A percentile compares a stretch with the other conserved stretches of the same genome.
phyloP scores from a whole-genome alignment of 2,329 filamentous ascomycete genomes.

The Xylaria multiplex region DNA sequence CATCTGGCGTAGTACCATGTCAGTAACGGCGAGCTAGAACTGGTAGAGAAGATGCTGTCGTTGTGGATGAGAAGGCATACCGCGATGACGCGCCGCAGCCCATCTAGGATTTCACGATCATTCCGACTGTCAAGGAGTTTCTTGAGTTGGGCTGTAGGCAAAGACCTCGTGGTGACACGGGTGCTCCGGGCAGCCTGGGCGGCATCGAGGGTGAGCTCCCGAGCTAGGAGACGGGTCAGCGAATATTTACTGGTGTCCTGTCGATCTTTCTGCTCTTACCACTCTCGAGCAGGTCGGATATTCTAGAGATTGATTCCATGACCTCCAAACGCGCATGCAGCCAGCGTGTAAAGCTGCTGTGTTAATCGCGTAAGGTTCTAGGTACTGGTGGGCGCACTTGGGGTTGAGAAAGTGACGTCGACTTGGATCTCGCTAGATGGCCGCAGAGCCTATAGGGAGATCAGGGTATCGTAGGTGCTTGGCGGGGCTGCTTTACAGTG shows the following conservation, averaged over 20 bases:
- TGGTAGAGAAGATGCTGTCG: background rate
- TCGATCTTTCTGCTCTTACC: slow-evolving; percentile 63
- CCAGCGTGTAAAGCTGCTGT: slow-evolving; percentile 45
- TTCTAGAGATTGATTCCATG: slow-evolving; percentile 97
- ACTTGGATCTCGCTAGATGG: background rate
- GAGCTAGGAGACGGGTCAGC: slow-evolving; percentile 65
- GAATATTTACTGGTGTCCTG: slow-evolving; percentile 23
- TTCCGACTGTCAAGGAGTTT: slow-evolving; percentile 93
- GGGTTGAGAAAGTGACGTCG: slow-evolving; percentile 28
- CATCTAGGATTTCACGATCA: slow-evolving; percentile 92
- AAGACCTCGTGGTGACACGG: slow-evolving; percentile 68
- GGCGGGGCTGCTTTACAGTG: slow-evolving; percentile 16
- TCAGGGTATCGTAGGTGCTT: background rate
- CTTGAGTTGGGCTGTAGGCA: slow-evolving; percentile 87
- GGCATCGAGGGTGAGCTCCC: slow-evolving; percentile 96
- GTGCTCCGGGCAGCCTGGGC: slow-evolving; percentile 83
- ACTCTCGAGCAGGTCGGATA: slow-evolving; percentile 93
- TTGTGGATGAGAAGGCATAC: slow-evolving; percentile 61
- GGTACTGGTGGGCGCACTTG: background rate
- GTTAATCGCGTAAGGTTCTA: slow-evolving; percentile 24
- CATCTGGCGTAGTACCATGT: slow-evolving; percentile 68
- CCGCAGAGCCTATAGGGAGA: no score
- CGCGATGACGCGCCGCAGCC: slow-evolving; percentile 85
- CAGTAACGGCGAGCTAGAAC: slow-evolving; percentile 17
- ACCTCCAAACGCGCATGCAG: slow-evolving; percentile 33